These are phyloP conservation scores for Podospora pseudopauciseta DNA, from an alignment of 495 filamentous ascomycete genomes.

Conservation along the genomic window DNA sequence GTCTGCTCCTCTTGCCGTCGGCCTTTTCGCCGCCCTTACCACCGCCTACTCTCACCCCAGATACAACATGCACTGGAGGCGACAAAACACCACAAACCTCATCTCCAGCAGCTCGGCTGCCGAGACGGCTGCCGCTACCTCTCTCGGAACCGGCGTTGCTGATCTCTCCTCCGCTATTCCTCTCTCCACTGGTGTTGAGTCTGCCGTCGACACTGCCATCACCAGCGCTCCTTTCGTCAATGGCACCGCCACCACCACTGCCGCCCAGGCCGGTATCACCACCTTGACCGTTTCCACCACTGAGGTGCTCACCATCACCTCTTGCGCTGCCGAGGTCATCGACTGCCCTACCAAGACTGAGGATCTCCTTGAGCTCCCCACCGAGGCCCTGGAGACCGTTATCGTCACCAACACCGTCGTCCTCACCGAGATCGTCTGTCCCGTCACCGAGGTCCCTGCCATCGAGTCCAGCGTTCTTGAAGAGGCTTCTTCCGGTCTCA, in stretches of 20 bases:
- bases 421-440: slow-evolving; percentile 46
- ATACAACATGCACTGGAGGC: slow-evolving; percentile 36
- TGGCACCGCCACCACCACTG: slow-evolving; percentile 11
- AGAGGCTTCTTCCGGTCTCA: slow-evolving; percentile 35
- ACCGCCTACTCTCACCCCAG: slow-evolving; percentile 42
- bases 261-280: slow-evolving; percentile 27
- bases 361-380: slow-evolving; percentile 30
- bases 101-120: slow-evolving; percentile 12
- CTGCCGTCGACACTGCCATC: slow-evolving; percentile 16
- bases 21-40: slow-evolving; percentile 44
- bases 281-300: slow-evolving; percentile 54
- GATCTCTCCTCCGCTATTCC: slow-evolving; percentile 8
- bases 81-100: slow-evolving; percentile 35
- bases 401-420: slow-evolving; percentile 45
- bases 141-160: slow-evolving; percentile 43
- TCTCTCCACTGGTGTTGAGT: slow-evolving; percentile 16
- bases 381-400: slow-evolving; percentile 32
- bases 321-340: slow-evolving; percentile 59
- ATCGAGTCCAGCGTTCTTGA: slow-evolving; percentile 39
- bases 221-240: slow-evolving; percentile 23
- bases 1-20: slow-evolving; percentile 39
- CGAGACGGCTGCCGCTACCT: slow-evolving; percentile 24
- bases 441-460: slow-evolving; percentile 39
- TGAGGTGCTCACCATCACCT: slow-evolving; percentile 56
- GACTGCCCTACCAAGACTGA: slow-evolving; percentile 55